Percentiles rank a stretch among this genome's conserved stretches.
Evolutionary conservation across 352 stramenopile species (phyloP).

Genomic region (Pythium brachiatum): DNA sequence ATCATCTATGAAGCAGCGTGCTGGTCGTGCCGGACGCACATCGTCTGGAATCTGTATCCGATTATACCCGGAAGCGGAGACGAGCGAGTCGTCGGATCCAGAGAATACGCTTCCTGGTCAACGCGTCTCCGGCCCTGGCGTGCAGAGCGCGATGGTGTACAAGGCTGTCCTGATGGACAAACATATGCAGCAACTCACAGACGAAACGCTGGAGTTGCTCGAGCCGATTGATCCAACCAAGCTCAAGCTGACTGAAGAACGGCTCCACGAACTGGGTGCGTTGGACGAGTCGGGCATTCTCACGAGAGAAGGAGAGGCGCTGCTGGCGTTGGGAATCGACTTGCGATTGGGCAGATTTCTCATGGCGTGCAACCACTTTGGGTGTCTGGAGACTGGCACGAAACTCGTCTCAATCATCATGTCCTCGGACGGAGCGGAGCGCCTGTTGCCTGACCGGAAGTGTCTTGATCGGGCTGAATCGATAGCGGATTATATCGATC

Average conservation of each 20-base stretch:
- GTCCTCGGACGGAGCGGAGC: slow-evolving; percentile 15
- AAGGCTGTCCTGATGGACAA: slow-evolving; percentile 28
- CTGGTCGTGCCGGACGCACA: slow-evolving; percentile 21
- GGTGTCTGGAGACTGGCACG: slow-evolving; percentile 18
- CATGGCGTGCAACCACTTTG: slow-evolving; percentile 22
- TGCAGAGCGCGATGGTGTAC: slow-evolving; percentile 27
- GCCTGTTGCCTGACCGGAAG: slow-evolving; percentile 22
- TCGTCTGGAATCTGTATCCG: slow-evolving; percentile 25
- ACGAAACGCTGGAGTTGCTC: slow-evolving; percentile 17
- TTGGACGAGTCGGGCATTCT: slow-evolving; percentile 15
- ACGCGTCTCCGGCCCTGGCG: slow-evolving; percentile 1
- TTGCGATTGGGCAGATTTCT: slow-evolving; percentile 27
- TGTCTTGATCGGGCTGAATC: not conserved
- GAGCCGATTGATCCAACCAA: slow-evolving; percentile 16
- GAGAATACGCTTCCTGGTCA: no score
- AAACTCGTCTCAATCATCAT: slow-evolving; percentile 24
- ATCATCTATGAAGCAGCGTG: slow-evolving; percentile 23
- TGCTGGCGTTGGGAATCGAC: slow-evolving; percentile 22
- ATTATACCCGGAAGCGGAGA: slow-evolving; percentile 21
- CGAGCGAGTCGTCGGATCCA: not conserved
- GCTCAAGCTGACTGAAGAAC: not conserved
- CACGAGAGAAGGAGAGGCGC: slow-evolving; percentile 17
- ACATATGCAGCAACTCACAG: slow-evolving; percentile 1
- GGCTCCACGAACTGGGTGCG: slow-evolving; percentile 15
- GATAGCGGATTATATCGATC: slow-evolving; percentile 9